phyloP scores from a whole-genome alignment of 805 yeast genomes.

The Schwanniomyces vanrijiae region DNA sequence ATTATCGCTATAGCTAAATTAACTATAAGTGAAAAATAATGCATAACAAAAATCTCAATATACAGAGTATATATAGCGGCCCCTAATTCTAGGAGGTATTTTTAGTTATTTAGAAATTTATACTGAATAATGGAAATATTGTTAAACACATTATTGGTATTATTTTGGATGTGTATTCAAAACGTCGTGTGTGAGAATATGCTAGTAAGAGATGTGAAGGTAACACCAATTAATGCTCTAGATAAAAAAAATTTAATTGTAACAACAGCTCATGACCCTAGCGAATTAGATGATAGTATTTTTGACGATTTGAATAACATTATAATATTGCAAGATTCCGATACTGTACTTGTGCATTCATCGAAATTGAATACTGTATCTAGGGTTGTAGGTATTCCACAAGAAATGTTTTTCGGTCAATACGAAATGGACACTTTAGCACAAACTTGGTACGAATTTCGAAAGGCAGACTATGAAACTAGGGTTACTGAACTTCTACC shows the following conservation, averaged over 20 bases:
- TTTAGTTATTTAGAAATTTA: not conserved
- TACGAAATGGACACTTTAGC: not conserved
- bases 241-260: slow-evolving; percentile 2
- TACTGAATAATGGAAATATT: not conserved
- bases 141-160: not conserved
- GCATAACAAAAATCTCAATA: not conserved
- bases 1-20: not conserved
- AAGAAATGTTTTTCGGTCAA: not conserved
- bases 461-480: not conserved
- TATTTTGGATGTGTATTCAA: not conserved
- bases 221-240: slow-evolving; percentile 2
- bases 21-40: not conserved
- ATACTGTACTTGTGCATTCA: slow-evolving; percentile 13
- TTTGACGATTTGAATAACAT: slow-evolving; percentile 8
- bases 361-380: slow-evolving; percentile 15
- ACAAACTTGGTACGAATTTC: slow-evolving; percentile 17
- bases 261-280: not conserved
- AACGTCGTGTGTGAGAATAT: not conserved
- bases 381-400: slow-evolving; percentile 9
- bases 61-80: no score
- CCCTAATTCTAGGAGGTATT: no score
- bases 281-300: not conserved
- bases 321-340: slow-evolving; percentile 9
- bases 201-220: slow-evolving; percentile 3
- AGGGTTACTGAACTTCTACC: slow-evolving; percentile 12